These are phyloP conservation scores for Sporothrix dimorphospora DNA, from an alignment of 2,329 filamentous ascomycete genomes.

Conservation along the genomic window DNA sequence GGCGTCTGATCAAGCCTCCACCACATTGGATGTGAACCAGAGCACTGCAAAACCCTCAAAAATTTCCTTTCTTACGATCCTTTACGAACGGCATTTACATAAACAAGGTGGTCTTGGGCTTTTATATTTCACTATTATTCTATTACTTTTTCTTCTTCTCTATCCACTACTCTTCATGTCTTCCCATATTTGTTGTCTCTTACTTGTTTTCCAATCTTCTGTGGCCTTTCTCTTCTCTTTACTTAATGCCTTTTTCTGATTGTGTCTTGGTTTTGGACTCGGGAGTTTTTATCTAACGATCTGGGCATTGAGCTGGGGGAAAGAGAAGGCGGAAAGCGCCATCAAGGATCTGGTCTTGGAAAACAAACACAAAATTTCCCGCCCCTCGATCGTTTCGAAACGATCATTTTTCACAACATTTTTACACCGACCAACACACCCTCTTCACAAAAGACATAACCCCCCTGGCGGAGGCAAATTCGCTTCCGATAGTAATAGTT, in stretches of 20 bases:
- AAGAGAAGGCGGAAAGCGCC: background rate
- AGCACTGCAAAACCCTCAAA: conserved; percentile 13
- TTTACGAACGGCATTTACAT: conserved; percentile 48
- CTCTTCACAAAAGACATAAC: background rate
- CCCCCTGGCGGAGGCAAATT: conserved; percentile 32
- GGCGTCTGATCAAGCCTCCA: background rate
- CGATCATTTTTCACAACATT: conserved; percentile 16
- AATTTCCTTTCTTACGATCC: conserved; percentile 58
- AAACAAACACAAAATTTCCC: background rate
- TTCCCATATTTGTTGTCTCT: conserved; percentile 13
- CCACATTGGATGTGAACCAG: background rate
- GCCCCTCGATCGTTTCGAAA: conserved; percentile 2
- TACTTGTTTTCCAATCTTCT: conserved; percentile 2
- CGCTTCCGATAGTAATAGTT: conserved; percentile 33
- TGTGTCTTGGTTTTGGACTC: background rate
- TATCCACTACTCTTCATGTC: conserved; percentile 15
- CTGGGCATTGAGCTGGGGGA: background rate
- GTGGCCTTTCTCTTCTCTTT: background rate
- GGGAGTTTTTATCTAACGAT: background rate
- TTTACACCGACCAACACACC: background rate
- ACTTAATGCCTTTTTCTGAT: background rate
- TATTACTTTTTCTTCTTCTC: background rate
- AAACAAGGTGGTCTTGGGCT: conserved; percentile 36
- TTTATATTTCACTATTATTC: conserved; percentile 27
- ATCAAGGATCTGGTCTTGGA: conserved; percentile 18